Evolutionary conservation across 2,329 filamentous ascomycete genomes (phyloP).

Genomic region (Botrytis medusae): DNA sequence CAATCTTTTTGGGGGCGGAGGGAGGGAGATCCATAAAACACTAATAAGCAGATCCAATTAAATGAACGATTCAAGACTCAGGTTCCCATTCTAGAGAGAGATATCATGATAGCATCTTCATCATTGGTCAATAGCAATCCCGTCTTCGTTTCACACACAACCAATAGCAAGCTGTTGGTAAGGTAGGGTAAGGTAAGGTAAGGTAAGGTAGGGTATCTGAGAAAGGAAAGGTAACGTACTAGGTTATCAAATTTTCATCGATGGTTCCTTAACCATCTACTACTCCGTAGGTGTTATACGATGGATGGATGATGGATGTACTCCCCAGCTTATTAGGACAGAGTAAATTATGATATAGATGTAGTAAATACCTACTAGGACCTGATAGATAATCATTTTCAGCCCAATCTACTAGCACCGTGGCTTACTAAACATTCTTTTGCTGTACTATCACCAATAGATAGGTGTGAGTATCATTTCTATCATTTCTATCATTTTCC

Average conservation of each 20-base stretch:
- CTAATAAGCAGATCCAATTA: background rate
- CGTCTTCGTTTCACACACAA: background rate
- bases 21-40: background rate
- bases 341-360: background rate
- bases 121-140: background rate
- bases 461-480: background rate
- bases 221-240: background rate
- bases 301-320: too few species aligned
- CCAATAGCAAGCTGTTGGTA: background rate
- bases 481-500: background rate
- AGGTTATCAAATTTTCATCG: background rate
- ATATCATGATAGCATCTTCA: background rate
- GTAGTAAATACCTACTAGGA: background rate
- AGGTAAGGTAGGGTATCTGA: background rate
- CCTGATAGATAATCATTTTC: background rate
- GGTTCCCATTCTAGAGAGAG: background rate
- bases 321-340: background rate
- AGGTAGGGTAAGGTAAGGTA: background rate
- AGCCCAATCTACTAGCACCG: background rate
- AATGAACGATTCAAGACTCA: background rate
- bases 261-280: background rate
- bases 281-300: too few species aligned
- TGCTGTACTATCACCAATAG: too few species aligned
- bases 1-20: background rate
- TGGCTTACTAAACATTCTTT: background rate